Evolutionary conservation across 768 basidiomycete genomes (phyloP), one percentile per base, ranked within the genome.

Genomic region (Xerocomus spinulosus): DNA sequence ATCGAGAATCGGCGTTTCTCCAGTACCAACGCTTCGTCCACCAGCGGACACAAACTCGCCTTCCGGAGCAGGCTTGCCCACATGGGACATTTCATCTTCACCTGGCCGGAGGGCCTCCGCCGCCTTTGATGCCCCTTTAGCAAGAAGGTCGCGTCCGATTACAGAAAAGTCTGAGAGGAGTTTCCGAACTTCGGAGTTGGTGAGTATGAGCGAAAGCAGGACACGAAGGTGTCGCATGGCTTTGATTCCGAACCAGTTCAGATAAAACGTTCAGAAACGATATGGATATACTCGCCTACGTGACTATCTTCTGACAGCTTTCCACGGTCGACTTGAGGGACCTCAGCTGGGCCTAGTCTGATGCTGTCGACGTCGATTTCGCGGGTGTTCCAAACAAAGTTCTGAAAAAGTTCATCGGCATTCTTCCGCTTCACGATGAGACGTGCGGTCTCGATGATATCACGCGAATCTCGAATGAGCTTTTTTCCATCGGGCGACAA

Each of bases 141-240:
- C 81, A 52, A 95, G 81, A 45, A 96, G 73, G 64, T 95, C 92
- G 34, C 91, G 84, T 0, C 88, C 87, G 41, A 91, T 82, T 49
- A 84, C 64, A 9, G 80, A 77, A 53, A 87, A 83, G 67, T 92
- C 90, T 2, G 81, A 77, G 44, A 94, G 68, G 24, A 96, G 82
- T 65, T 96, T 95, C 59, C 92, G 85, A 25, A 88, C 85, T 70
- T 95, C 89, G 0, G 88, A 85, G 71, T 99, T 99, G 62, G 94
- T 95, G 52, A 92, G 75, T 59, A 97, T 74, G 58, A 97, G 84
- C 35, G 80, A 79, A 50, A 90, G 74, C 39, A 99, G 79, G 0
- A 92, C 93, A 54, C 93, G 89, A 14, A 97, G 79, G 68, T 97
- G 91, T 46, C 77, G 77, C 38, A 87, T 80, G 18, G 92, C 92